phyloP scores from a whole-genome alignment of 306 rosid species.

The Sophora flavescens region DNA sequence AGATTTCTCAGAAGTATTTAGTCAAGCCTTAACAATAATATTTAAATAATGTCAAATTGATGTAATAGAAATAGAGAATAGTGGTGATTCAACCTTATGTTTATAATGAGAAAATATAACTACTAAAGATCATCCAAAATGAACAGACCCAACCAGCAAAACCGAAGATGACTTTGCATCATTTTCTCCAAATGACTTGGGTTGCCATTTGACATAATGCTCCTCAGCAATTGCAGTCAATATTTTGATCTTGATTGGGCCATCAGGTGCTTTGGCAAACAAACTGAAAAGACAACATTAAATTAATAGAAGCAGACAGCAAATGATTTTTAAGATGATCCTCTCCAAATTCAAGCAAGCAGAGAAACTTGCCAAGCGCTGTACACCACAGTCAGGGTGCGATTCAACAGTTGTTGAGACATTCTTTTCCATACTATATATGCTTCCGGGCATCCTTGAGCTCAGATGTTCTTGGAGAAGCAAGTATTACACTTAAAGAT shows the following conservation, averaged over 20 bases:
- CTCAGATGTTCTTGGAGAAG: slow-evolving; percentile 76
- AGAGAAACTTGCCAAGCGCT: slow-evolving; percentile 67
- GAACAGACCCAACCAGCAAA: slow-evolving; percentile 53
- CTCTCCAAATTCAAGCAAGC: not conserved
- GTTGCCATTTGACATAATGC: slow-evolving; percentile 71
- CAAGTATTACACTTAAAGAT: slow-evolving; percentile 70
- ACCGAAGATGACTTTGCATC: slow-evolving; percentile 48
- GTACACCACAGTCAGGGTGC: slow-evolving; percentile 81
- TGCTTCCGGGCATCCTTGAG: slow-evolving; percentile 65
- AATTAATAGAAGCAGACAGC: not conserved
- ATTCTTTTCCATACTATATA: slow-evolving; percentile 71
- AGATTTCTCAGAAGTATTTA: slow-evolving; percentile 59
- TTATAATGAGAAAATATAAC: too few relatives aligned
- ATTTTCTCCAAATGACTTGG: slow-evolving; percentile 54
- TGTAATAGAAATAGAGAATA: not conserved
- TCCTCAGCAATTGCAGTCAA: slow-evolving; percentile 73
- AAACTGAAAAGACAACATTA: slow-evolving; percentile 58
- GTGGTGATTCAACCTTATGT: too few relatives aligned
- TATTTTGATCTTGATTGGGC: slow-evolving; percentile 63
- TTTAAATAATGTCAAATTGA: slow-evolving; percentile 26
- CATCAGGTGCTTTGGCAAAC: slow-evolving; percentile 72
- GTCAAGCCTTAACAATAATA: slow-evolving; percentile 61
- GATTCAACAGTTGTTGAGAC: slow-evolving; percentile 64
- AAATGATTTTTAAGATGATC: slow-evolving; percentile 14
- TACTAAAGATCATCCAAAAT: too few relatives aligned